Evolutionary conservation across 768 basidiomycete species (phyloP), one percentile per base, ranked within the genome.

Genomic region (Pulveroboletus frians): DNA sequence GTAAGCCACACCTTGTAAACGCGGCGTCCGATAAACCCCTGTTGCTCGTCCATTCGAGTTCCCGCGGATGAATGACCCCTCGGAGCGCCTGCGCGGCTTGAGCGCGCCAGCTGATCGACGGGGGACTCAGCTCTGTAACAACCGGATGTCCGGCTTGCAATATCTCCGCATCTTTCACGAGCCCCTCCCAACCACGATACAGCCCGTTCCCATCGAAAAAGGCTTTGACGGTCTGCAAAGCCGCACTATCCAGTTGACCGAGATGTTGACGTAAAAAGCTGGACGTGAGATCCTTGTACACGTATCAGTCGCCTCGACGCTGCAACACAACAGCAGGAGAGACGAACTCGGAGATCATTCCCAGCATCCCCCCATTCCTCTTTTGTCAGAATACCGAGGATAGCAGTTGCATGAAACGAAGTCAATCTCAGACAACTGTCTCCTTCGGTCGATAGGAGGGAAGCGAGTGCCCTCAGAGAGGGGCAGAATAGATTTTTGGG

Each of bases 11-110:
- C 29, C 62, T 50, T 18, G 71, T 69, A 39, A 76, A 78, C 15
- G 74, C 63, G 5, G 62, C 56, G 34, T 79, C 73, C 2, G 71
- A 55, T 17, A 75, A 58, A 9, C 59, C 63, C 37, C 71, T 69
- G 40, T 81, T 76, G 21, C 77, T 77, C 73, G 78, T 79, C 83
- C 81, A 84, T 11, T 69, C 58, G 7, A 79, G 56, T 2, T 71
- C 61, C 48, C 76, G 72, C 17, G 77, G 75, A 46, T 69, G 56
- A 17, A 80, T 67, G 36, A 84, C 68, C 1, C 69, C 63, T 18
- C 73, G 57, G 9, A 71, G 54, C 21, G 53, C 51, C 58, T 64
- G 23, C 72, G 58, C 34, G 54, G 60, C 60, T 64, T 40, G 48
- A 32, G 38, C 32, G 23, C 65, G 61, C 65, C 65, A 67, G 35